Evolutionary conservation across 2,329 filamentous ascomycete genomes (phyloP).

Genomic region (Sporothrix variecibatus): DNA sequence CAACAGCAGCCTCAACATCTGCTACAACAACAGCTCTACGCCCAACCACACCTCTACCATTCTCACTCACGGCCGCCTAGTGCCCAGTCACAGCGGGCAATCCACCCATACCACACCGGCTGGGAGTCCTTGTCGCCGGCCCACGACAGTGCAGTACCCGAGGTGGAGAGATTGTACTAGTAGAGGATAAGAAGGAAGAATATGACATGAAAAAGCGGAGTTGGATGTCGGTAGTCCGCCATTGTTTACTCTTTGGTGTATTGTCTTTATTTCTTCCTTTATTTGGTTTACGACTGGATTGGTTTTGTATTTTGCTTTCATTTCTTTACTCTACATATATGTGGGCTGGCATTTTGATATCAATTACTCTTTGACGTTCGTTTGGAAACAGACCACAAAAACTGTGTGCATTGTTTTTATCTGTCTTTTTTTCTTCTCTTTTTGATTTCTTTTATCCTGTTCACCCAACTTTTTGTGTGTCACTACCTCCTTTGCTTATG

Average conservation of each 20-base stretch:
- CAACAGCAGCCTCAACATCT: not conserved
- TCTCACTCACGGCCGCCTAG: not conserved
- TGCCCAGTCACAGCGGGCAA: not conserved
- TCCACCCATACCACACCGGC: conserved; percentile 7
- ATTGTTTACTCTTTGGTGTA: not conserved
- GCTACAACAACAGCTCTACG: not conserved
- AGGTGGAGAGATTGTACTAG: not conserved
- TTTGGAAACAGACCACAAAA: not conserved
- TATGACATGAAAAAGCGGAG: not conserved
- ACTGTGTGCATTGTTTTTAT: not conserved
- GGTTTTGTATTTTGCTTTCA: not conserved
- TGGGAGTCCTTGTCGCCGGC: conserved; percentile 16
- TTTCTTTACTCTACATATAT: not conserved
- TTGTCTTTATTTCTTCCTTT: not conserved
- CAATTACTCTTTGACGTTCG: not conserved
- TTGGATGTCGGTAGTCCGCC: not conserved
- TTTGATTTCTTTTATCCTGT: not conserved
- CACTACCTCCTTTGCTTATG: not conserved
- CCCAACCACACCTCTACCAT: not conserved
- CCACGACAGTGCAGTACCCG: not conserved
- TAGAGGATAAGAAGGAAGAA: not conserved
- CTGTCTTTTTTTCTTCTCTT: not conserved
- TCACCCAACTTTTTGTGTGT: not conserved
- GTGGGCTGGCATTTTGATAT: not conserved
- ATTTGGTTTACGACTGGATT: not conserved